These are phyloP conservation scores for Eutypa lata DNA, from an alignment of 2,329 filamentous ascomycete genomes.

Conservation along the genomic window DNA sequence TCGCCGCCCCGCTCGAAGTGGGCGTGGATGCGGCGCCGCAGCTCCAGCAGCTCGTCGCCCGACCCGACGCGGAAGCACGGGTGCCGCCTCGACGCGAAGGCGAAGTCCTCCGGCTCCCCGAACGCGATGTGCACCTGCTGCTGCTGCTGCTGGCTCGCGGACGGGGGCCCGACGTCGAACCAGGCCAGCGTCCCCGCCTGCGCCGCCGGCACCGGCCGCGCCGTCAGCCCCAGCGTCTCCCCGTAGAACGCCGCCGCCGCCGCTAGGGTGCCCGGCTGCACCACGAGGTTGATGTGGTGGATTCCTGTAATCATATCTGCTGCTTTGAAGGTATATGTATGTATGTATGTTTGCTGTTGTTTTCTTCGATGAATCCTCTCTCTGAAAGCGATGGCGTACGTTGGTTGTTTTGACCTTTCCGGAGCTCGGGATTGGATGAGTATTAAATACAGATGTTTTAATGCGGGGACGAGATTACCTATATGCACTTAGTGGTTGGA, in stretches of 20 bases:
- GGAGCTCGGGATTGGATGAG: too few relatives aligned
- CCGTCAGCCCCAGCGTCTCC: conserved; percentile 51
- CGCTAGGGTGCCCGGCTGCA: conserved; percentile 49
- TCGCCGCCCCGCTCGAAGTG: conserved; percentile 46
- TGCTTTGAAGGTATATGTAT: not conserved
- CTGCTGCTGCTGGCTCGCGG: conserved; percentile 11
- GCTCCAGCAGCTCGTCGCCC: conserved; percentile 41
- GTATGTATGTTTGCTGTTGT: not conserved
- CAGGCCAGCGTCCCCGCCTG: conserved; percentile 52
- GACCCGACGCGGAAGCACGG: conserved; percentile 55
- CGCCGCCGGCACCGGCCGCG: conserved; percentile 48
- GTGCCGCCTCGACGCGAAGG: conserved; percentile 43
- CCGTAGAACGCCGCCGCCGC: conserved; percentile 53
- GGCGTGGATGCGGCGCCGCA: conserved; percentile 48
- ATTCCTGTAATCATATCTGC: conserved; percentile 47
- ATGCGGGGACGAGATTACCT: too few relatives aligned
- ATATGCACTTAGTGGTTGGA: too few relatives aligned
- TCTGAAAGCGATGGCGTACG: too few relatives aligned
- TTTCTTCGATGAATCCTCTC: too few relatives aligned
- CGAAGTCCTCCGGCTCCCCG: conserved; percentile 33
- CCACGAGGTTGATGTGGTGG: conserved; percentile 57
- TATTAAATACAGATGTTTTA: too few relatives aligned
- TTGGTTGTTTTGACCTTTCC: too few relatives aligned
- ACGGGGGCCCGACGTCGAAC: conserved; percentile 55
- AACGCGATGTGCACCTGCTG: conserved; percentile 57